Percentiles rank a stretch among this genome's conserved stretches.
These are phyloP conservation scores for Citrus reticulata DNA, from an alignment of 345 rosid genomes.

Conservation along the genomic window DNA sequence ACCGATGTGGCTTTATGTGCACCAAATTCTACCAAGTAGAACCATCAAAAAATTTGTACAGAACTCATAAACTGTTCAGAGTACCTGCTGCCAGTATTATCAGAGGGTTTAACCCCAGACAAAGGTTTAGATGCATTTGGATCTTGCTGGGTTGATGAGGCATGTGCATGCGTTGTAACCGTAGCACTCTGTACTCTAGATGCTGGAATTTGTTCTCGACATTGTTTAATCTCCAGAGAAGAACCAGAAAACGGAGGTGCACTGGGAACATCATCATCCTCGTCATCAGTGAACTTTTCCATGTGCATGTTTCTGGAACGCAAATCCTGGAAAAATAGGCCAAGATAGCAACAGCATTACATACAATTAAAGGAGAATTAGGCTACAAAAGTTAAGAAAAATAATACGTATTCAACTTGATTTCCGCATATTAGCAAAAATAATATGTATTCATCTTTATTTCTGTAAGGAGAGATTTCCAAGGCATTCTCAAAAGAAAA, in stretches of 20 bases:
- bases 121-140: conserved; percentile 23
- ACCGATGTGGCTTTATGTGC: not conserved
- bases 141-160: conserved; percentile 22
- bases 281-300: conserved; percentile 41
- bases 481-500: not conserved
- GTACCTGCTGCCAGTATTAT: conserved; percentile 34
- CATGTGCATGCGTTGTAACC: conserved; percentile 11
- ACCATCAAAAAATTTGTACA: conserved; percentile 10
- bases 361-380: not conserved
- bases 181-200: conserved; percentile 19
- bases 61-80: conserved; percentile 57
- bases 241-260: conserved; percentile 81
- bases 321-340: conserved; percentile 42
- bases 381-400: not conserved
- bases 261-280: conserved; percentile 70
- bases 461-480: not conserved
- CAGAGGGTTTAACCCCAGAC: conserved; percentile 32
- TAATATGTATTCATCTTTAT: not conserved
- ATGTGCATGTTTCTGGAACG: conserved; percentile 25
- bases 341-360: not conserved
- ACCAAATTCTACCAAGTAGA: not conserved
- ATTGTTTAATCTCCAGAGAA: conserved; percentile 46
- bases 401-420: not conserved
- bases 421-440: not conserved
- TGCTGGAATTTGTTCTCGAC: conserved; percentile 22